phyloP scores from a whole-genome alignment of 345 rosid species.

The Eucalyptus dawsonii region DNA sequence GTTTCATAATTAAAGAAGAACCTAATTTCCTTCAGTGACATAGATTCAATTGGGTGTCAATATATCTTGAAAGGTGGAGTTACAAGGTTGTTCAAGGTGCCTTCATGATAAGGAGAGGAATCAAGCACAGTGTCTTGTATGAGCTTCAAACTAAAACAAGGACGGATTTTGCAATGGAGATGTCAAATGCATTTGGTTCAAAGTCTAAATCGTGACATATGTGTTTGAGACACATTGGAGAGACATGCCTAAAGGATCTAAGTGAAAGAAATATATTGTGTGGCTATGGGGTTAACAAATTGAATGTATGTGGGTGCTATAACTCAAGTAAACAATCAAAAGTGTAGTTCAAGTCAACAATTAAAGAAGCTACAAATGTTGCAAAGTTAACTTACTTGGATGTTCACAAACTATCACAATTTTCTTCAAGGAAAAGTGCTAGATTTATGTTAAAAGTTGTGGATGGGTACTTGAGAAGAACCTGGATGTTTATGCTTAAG shows the following conservation, averaged over 20 bases:
- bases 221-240: not conserved
- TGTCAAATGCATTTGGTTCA: not conserved
- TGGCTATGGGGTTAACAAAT: not conserved
- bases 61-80: not conserved
- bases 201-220: not conserved
- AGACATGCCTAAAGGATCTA: not conserved
- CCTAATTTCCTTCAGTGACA: not conserved
- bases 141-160: not conserved
- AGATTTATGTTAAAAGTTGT: not conserved
- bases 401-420: rapidly evolving
- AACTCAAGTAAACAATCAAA: not conserved
- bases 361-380: not conserved
- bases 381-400: not conserved
- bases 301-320: not conserved
- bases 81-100: not conserved
- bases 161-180: not conserved
- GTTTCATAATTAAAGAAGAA: not conserved
- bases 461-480: not conserved
- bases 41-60: not conserved
- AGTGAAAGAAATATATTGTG: not conserved
- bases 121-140: not conserved
- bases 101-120: not conserved
- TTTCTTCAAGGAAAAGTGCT: not conserved
- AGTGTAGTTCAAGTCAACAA: not conserved
- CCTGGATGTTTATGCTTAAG: not conserved